These are phyloP conservation scores for Termitomyces eurrhizus DNA, from an alignment of 768 basidiomycete genomes.

Conservation along the genomic window DNA sequence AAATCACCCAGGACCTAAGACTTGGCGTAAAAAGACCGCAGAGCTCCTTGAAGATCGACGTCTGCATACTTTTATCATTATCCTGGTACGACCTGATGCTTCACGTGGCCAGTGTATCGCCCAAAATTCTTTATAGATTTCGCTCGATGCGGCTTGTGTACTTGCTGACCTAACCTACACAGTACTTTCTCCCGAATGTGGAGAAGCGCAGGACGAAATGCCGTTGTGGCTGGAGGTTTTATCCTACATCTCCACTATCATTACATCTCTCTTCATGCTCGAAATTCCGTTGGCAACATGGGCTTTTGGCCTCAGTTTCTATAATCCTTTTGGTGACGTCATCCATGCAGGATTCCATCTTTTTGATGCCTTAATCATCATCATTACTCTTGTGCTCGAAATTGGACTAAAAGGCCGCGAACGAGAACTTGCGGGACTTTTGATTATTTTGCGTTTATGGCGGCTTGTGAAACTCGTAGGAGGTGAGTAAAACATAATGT, in stretches of 20 bases:
- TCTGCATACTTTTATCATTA: slow-evolving; percentile 56
- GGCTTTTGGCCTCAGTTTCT: slow-evolving; percentile 59
- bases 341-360: slow-evolving; percentile 62
- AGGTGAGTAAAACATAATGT: slow-evolving; percentile 24
- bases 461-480: slow-evolving; percentile 71
- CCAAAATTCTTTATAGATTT: slow-evolving; percentile 35
- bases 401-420: slow-evolving; percentile 63
- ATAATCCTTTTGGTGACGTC: slow-evolving; percentile 54
- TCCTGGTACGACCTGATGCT: slow-evolving; percentile 39
- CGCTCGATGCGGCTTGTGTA: slow-evolving; percentile 67
- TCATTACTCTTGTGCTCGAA: slow-evolving; percentile 74
- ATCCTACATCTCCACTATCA: slow-evolving; percentile 56
- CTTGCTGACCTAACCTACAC: slow-evolving; percentile 67
- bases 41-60: slow-evolving; percentile 46
- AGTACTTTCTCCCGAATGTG: slow-evolving; percentile 50
- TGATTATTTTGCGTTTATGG: slow-evolving; percentile 78
- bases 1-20: background rate
- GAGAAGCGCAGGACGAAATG: slow-evolving; percentile 34
- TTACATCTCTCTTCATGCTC: slow-evolving; percentile 68
- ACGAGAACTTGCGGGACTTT: slow-evolving; percentile 64
- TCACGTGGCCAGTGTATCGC: background rate
- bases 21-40: slow-evolving; percentile 35
- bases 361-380: slow-evolving; percentile 69
- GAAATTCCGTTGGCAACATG: slow-evolving; percentile 74
- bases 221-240: slow-evolving; percentile 65